Base-by-base conservation (phyloP, 306 rosid species). In the Trifolium fragiferum region DNA sequence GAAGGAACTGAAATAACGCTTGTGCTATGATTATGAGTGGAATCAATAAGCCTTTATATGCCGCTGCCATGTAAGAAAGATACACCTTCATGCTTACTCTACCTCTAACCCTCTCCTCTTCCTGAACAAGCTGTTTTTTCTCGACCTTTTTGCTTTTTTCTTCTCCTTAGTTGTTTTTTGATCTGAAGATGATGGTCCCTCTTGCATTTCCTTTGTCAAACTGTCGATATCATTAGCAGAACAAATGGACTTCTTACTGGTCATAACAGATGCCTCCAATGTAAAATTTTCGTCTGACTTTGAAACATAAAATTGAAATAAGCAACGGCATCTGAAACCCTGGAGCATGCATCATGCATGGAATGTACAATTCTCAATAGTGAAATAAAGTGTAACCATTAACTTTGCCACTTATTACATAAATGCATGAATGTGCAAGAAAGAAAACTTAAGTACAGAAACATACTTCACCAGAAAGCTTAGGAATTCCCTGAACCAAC, bases 1-100 rank as follows among this genome's bases (percentile, higher is more conserved):
- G n/a, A n/a, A 95, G 99, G 88, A 95, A 95, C 81, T 95, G 99
- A 89, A 95, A 95, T 32, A 90, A 70, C 59, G 85, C 37, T 85
- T 95, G 99, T 13, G 99, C 97, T 54, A 90, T 72, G 60, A 95
- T 89, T 78, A 95, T 95, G 68, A 83, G 97, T 11, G 99, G 98
- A 82, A 95, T 89, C 81, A 95, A 82, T 23, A 77, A 70, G 43
- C 99, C 99, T 82, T 87, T 95, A 82, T 95, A 95, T 68, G 99
- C 98, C 13, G 97, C 99, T 76, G 97, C 98, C 99, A 95, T 95
- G 85, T 95, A 95, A 2, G 99, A 92, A 78, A 84, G 76, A 86
- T 95, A 95, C 71, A 95, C 98, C 86, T 88, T 92, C 99, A 95
- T 95, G 92, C 92, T 95, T 68, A 95, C 98, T 87, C 96, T 90